Percentiles rank a stretch among this genome's conserved stretches.
Evolutionary conservation across 805 yeast species (phyloP).

Genomic region (Kluyveromyces starmeri): DNA sequence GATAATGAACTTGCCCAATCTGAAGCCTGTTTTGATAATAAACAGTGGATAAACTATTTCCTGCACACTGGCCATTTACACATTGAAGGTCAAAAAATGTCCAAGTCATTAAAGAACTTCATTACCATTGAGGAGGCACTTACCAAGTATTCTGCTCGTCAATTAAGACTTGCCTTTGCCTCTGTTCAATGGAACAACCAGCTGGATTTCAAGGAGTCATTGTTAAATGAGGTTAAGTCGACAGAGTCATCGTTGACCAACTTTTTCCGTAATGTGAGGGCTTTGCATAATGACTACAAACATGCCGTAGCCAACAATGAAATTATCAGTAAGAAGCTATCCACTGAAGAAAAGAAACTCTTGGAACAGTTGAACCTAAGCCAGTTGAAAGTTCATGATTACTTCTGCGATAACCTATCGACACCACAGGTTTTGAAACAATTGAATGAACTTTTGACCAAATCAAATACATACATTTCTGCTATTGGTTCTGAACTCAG

Average conservation of each 20-base stretch:
- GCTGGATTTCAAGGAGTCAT: constrained; percentile 79
- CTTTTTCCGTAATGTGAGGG: constrained; percentile 82
- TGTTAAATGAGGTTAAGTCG: constrained; percentile 68
- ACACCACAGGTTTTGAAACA: constrained; percentile 66
- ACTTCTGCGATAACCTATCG: constrained; percentile 83
- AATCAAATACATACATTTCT: constrained; percentile 63
- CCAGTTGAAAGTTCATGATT: constrained; percentile 54
- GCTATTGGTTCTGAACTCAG: constrained; percentile 42
- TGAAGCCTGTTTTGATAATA: constrained; percentile 82
- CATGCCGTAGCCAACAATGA: constrained; percentile 41
- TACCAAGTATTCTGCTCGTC: constrained; percentile 60
- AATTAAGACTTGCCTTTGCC: constrained; percentile 84
- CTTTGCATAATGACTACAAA: constrained; percentile 58
- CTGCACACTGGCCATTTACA: constrained; percentile 96
- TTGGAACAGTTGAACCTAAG: constrained; percentile 40
- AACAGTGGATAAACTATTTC: constrained; percentile 96
- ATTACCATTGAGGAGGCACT: constrained; percentile 91
- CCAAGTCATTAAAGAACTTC: constrained; percentile 88
- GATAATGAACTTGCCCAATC: constrained; percentile 97
- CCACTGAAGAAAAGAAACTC: constrained; percentile 46
- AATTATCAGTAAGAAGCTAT: constrained; percentile 54
- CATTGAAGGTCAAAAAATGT: constrained; percentile 98
- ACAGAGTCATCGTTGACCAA: constrained; percentile 68
- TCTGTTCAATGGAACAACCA: constrained; percentile 88
- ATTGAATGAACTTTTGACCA: constrained; percentile 59